phyloP scores from a whole-genome alignment of 176 grass and related monocot species.

The Microstegium vimineum region DNA sequence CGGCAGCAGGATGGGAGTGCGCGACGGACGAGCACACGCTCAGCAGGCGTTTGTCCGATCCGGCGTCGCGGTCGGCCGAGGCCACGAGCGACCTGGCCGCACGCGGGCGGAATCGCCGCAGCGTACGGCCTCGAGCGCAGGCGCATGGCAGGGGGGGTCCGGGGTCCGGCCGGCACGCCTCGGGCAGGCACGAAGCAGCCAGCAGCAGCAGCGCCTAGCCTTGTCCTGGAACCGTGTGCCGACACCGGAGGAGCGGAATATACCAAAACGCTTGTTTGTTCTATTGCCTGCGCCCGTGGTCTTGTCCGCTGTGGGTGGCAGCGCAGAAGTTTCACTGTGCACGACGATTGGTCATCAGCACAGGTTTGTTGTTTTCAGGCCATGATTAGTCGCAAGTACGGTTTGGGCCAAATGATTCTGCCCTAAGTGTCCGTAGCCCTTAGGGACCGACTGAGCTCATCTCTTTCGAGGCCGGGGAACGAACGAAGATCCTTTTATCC shows the following conservation, averaged over 20 bases:
- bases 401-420: background rate
- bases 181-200: background rate
- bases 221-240: background rate
- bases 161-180: background rate
- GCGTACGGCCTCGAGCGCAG: conserved; percentile 16
- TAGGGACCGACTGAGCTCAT: background rate
- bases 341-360: background rate
- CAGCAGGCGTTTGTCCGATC: conserved; percentile 10
- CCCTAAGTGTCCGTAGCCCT: background rate
- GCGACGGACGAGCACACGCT: conserved; percentile 1
- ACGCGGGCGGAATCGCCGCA: conserved; percentile 6
- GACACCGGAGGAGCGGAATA: conserved; percentile 16
- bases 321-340: conserved; percentile 1
- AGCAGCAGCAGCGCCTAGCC: background rate
- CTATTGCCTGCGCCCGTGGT: background rate
- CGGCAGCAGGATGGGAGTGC: background rate
- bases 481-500: background rate
- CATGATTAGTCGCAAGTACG: background rate
- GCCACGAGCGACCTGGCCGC: background rate
- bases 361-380: background rate
- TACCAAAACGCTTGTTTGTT: background rate
- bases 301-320: background rate
- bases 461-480: background rate
- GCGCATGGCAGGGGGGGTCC: background rate
- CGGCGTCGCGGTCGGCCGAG: conserved; percentile 17